A percentile compares a stretch with the other conserved stretches of the same genome.
Conservation (phyloP, 345 rosid species). For the Gossypium mustelinum region DNA sequence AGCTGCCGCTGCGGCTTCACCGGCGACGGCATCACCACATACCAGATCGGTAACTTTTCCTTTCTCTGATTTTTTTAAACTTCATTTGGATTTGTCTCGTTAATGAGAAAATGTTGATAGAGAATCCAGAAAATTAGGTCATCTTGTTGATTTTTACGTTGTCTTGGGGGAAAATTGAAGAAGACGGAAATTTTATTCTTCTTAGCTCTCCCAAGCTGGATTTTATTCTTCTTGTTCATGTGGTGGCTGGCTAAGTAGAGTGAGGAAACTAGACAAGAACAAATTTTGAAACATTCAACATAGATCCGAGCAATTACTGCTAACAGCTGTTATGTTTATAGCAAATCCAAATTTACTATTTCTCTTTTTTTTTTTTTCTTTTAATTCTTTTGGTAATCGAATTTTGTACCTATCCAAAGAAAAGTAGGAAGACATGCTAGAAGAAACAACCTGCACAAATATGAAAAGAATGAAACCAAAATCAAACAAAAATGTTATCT, state of each 20-base stretch:
- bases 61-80: not conserved
- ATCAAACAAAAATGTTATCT: not conserved
- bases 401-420: not conserved
- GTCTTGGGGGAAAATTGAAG: not conserved
- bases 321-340: not conserved
- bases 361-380: not conserved
- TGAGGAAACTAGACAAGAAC: not conserved
- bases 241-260: not conserved
- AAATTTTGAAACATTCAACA: not conserved
- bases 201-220: not conserved
- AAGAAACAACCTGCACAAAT: too few species aligned
- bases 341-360: not conserved
- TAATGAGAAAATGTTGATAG: not conserved
- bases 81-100: not conserved
- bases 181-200: not conserved
- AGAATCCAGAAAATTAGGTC: not conserved
- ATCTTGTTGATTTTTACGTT: not conserved
- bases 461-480: too few species aligned
- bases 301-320: not conserved
- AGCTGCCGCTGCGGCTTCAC: conserved; percentile 5
- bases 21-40: not conserved
- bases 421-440: not conserved
- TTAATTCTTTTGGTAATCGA: not conserved
- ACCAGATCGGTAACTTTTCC: conserved; percentile 6
- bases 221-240: not conserved